Base-by-base conservation (phyloP, 805 yeast genomes). In the Candida palmyrensis region DNA sequence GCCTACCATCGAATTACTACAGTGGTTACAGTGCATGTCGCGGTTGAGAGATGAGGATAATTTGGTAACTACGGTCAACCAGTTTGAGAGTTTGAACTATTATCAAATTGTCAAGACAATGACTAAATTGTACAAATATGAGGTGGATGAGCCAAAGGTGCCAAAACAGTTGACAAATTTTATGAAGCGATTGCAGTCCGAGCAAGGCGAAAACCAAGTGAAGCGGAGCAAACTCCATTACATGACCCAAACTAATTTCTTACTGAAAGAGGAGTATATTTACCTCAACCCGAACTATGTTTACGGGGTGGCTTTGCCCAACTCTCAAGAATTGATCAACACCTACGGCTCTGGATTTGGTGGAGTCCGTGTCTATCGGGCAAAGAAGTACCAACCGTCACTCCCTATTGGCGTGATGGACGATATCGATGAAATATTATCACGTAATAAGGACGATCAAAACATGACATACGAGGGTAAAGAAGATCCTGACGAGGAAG, bases 1-100 rank as follows among this genome's bases (percentile, higher is more conserved):
- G 38, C 88, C 96, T 0, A 66, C 83, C 0, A 73, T 82, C 33
- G 89, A 90, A 54, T 57, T 90, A 18, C 62, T 90, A 35, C 96
- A 90, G 55, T 90, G 95, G 90, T 60, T 89, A 32, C 97, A 89
- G 55, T 82, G 90, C 27, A 75, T 87, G 55, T 75, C 94, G 1
- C 75, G 82, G 10, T 60, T 89, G 28, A 71, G 71, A 12, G 78
- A 76, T 38, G 82, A 78, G 36, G 88, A 80, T 35, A 62, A 78
- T 24, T 66, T 84, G 32, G 68, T 71, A 6, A 64, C 69, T 9
- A 73, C 84, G 6, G 51, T 76, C 20, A 59, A 60, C 12, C 69
- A 75, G 36, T 68, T 81, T 42, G 75, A 73, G 13, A 53, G 61
- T 10, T 62, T 92, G 37, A 81, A 82, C 35, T 78, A 85, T 16